phyloP scores from a whole-genome alignment of 805 yeast genomes.

The Candida easanensis region DNA sequence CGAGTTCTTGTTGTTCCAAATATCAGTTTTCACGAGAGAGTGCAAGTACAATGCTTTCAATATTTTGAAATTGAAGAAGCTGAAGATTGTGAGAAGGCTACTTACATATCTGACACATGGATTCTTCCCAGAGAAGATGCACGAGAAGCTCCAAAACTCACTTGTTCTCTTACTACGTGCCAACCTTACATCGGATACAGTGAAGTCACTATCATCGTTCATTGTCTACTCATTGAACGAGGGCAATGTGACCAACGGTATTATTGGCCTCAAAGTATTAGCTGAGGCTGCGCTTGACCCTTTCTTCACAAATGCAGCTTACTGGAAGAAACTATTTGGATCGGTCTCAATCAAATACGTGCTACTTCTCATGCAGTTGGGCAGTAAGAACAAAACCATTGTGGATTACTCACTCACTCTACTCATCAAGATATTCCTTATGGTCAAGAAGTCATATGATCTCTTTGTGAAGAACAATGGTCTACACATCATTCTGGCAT shows the following conservation, averaged over 20 bases:
- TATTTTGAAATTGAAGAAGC: constrained; percentile 45
- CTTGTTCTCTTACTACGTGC: constrained; percentile 39
- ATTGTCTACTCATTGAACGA: constrained; percentile 45
- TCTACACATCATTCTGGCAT: constrained; percentile 42
- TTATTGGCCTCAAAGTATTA: constrained; percentile 31
- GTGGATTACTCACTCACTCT: constrained; percentile 38
- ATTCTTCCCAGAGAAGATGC: constrained; percentile 34
- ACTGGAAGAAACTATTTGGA: constrained; percentile 45
- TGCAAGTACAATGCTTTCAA: constrained; percentile 54
- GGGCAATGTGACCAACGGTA: constrained; percentile 25
- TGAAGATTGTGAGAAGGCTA: constrained; percentile 43
- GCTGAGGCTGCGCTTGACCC: constrained; percentile 33
- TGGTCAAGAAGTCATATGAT: constrained; percentile 45
- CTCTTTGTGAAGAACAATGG: constrained; percentile 55
- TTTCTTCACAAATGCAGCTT: constrained; percentile 39
- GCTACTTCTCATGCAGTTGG: constrained; percentile 46
- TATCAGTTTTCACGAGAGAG: constrained; percentile 50
- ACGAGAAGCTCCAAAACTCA: constrained; percentile 38
- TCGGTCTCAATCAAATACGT: constrained; percentile 68
- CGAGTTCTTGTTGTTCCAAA: constrained; percentile 53
- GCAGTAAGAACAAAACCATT: constrained; percentile 28
- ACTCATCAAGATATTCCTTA: constrained; percentile 46
- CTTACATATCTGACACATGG: constrained; percentile 28
- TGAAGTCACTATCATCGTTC: constrained; percentile 51
- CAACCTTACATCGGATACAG: constrained; percentile 52